Percentiles rank a stretch among this genome's conserved stretches.
Conservation (phyloP, 2,329 filamentous ascomycete genomes). For the Rhinocladiella similis region DNA sequence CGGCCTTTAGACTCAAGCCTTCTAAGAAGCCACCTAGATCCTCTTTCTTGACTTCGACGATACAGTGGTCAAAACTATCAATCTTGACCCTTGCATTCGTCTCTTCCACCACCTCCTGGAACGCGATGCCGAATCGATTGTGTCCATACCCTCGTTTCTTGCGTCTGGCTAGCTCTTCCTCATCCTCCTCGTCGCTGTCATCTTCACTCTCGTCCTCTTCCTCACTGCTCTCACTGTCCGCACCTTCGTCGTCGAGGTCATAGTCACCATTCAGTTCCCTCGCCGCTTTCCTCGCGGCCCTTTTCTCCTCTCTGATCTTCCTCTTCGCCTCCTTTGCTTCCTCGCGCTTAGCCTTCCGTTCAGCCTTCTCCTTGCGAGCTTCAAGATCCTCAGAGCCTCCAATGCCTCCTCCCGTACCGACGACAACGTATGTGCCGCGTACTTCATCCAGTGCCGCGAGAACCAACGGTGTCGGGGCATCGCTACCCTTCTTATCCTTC, state of each 20-base stretch:
- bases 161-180: conserved; percentile 58
- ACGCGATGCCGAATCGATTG: conserved; percentile 91
- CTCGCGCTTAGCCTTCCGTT: conserved; percentile 68
- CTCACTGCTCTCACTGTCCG: conserved; percentile 57
- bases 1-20: conserved; percentile 84
- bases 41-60: conserved; percentile 97
- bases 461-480: conserved; percentile 78
- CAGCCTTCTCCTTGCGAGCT: conserved; percentile 64
- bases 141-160: conserved; percentile 68
- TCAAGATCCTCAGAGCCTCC: conserved; percentile 73
- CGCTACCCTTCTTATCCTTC: conserved; percentile 67
- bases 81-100: conserved; percentile 87
- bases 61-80: conserved; percentile 95
- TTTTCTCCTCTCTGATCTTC: conserved; percentile 61
- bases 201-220: conserved; percentile 61
- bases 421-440: conserved; percentile 84
- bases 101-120: conserved; percentile 90
- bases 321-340: conserved; percentile 64
- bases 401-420: conserved; percentile 83
- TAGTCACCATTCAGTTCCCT: conserved; percentile 59
- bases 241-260: conserved; percentile 58
- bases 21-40: conserved; percentile 89
- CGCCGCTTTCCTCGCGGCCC: conserved; percentile 57
- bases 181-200: conserved; percentile 41
- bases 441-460: conserved; percentile 87